Percentiles rank a stretch among this genome's conserved stretches.
Conservation (phyloP, 352 stramenopile genomes). For the Globisporangium rhizosaccharum region DNA sequence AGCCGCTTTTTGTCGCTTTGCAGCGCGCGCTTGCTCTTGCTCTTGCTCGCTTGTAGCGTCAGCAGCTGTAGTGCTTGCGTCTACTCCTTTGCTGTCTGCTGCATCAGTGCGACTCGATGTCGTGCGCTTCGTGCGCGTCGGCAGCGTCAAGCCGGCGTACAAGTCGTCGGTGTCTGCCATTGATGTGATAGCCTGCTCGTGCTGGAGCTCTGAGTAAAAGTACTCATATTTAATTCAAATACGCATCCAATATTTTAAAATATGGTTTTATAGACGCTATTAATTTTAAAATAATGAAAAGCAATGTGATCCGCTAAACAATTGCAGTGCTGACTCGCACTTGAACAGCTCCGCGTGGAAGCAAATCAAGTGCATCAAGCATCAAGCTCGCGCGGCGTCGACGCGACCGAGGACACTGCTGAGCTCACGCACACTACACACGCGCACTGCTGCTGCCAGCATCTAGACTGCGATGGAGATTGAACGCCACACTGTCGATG, state of each 20-base stretch:
- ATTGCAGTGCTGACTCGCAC: too few species aligned
- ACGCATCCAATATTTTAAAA: not conserved
- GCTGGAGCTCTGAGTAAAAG: not conserved
- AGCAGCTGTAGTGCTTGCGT: not conserved
- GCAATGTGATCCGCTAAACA: too few species aligned
- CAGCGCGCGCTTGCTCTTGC: not conserved
- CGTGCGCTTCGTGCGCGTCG: constrained; percentile 41
- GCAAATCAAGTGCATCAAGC: too few species aligned
- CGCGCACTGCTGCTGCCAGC: not conserved
- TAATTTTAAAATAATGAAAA: too few species aligned
- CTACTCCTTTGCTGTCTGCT: not conserved
- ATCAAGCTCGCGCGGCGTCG: too few species aligned
- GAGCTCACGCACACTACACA: not conserved
- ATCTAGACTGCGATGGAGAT: constrained; percentile 6
- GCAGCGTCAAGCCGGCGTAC: constrained; percentile 48
- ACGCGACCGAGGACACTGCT: not conserved
- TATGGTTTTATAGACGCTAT: too few species aligned
- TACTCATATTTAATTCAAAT: not conserved
- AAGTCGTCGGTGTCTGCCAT: constrained; percentile 22
- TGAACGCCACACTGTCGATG: constrained; percentile 8
- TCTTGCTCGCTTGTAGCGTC: not conserved
- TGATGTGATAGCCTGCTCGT: not conserved
- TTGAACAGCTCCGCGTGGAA: too few species aligned
- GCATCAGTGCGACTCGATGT: not conserved
- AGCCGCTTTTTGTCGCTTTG: constrained; percentile 24